Conservation (phyloP, 257 asterid genomes). For the Solanum ahanhuiri region DNA sequence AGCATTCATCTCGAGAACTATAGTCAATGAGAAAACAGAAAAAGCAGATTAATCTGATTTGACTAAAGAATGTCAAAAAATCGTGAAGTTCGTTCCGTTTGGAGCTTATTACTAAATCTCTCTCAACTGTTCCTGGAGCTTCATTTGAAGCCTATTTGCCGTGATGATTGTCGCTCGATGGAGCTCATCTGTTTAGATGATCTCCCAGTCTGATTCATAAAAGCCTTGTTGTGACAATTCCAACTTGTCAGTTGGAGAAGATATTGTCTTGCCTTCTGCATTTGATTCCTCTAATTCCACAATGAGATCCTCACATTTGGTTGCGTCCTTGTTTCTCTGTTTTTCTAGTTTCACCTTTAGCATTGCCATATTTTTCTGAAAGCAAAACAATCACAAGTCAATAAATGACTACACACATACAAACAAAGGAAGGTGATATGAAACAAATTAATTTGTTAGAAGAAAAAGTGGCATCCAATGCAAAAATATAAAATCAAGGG, state of each 20-base stretch:
- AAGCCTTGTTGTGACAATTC: neutral
- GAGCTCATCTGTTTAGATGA: neutral
- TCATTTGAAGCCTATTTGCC: neutral
- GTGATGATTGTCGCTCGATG: neutral
- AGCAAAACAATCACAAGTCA: neutral
- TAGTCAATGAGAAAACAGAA: neutral
- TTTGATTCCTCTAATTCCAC: neutral
- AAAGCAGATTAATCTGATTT: neutral
- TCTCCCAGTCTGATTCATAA: slow-evolving; percentile 23
- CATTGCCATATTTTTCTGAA: neutral
- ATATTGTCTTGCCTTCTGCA: neutral
- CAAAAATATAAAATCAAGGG: neutral
- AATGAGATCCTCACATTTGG: neutral
- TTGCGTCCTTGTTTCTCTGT: neutral
- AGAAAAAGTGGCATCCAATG: neutral
- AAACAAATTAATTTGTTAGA: neutral
- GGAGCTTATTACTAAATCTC: neutral
- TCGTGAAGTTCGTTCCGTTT: neutral
- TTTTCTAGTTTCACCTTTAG: neutral
- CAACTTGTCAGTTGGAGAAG: neutral
- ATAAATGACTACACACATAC: neutral
- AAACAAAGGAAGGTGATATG: neutral
- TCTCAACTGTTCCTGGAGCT: neutral
- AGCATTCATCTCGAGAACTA: neutral
- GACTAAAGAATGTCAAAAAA: neutral